A percentile compares a stretch with the other conserved stretches of the same genome.
Evolutionary conservation across 2,329 filamentous ascomycete genomes (phyloP).

Genomic region (Trichoderma sp.): DNA sequence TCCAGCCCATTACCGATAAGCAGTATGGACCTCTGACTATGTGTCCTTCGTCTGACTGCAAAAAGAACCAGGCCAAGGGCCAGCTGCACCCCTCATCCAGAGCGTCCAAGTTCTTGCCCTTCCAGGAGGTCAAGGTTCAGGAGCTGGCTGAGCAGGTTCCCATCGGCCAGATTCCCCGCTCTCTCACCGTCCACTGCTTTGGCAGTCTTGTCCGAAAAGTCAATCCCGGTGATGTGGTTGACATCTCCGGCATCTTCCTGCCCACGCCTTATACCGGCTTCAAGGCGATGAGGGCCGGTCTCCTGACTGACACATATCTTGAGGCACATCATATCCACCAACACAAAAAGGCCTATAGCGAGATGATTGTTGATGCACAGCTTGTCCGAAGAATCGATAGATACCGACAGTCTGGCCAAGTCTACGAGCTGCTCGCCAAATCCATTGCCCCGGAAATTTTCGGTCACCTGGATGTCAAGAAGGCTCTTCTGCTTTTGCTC

Average conservation of each 20-base stretch:
- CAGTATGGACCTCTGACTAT: conserved; percentile 83
- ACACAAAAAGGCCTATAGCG: conserved; percentile 97
- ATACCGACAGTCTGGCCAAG: conserved; percentile 78
- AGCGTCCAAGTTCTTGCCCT: conserved; percentile 93
- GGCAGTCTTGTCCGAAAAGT: conserved; percentile 81
- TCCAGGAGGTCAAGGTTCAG: conserved; percentile 98
- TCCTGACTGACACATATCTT: conserved; percentile 95
- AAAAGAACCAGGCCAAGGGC: conserved; percentile 85
- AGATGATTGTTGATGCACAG: conserved; percentile 77
- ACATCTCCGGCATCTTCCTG: conserved; percentile 91
- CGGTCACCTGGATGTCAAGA: conserved; percentile 95
- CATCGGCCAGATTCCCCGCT: conserved; percentile 93
- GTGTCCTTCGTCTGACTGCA: conserved; percentile 88
- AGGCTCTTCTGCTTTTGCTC: conserved; percentile 88
- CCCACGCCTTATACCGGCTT: conserved; percentile 99
- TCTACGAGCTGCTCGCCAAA: conserved; percentile 92
- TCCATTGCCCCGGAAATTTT: conserved; percentile 98
- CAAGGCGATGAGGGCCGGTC: conserved; percentile 89
- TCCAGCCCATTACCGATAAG: conserved; percentile 89
- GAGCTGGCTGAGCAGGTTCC: conserved; percentile 99
- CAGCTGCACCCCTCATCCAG: conserved; percentile 93
- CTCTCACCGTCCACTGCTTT: conserved; percentile 84
- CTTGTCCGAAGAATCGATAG: conserved; percentile 82
- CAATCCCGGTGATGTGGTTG: conserved; percentile 90
- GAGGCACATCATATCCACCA: conserved; percentile 92